Evolutionary conservation across 306 rosid genomes (phyloP).

Genomic region (Sesbania bispinosa): DNA sequence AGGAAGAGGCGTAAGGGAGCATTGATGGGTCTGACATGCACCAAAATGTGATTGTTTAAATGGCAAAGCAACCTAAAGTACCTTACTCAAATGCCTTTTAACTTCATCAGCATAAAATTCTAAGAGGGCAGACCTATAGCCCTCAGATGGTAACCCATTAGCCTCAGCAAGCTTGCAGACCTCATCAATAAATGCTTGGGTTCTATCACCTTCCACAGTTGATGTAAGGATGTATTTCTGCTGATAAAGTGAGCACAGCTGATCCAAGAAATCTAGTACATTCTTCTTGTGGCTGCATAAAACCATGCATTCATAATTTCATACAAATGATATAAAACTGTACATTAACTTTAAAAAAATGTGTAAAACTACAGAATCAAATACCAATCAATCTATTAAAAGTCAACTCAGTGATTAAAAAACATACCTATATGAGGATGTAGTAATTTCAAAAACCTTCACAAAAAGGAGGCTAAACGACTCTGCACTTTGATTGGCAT

Average conservation of each 20-base stretch:
- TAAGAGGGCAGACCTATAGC: slow-evolving; percentile 47
- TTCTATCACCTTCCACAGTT: slow-evolving; percentile 40
- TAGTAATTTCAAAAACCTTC: slow-evolving; percentile 66
- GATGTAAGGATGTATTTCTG: slow-evolving; percentile 49
- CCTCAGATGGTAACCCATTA: slow-evolving; percentile 68
- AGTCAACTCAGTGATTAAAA: background rate
- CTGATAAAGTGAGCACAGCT: slow-evolving; percentile 64
- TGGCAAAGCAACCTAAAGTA: slow-evolving; percentile 31
- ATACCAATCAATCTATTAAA: slow-evolving; percentile 19
- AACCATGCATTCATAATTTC: slow-evolving; percentile 31
- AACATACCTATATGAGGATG: slow-evolving; percentile 75
- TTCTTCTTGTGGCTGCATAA: slow-evolving; percentile 79
- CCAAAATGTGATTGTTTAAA: background rate
- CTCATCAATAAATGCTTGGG: slow-evolving; percentile 55
- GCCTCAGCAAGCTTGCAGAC: slow-evolving; percentile 78
- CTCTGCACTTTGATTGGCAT: slow-evolving; percentile 50
- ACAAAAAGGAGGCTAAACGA: slow-evolving; percentile 52
- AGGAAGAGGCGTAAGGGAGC: background rate
- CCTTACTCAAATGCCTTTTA: slow-evolving; percentile 64
- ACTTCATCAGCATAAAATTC: slow-evolving; percentile 54
- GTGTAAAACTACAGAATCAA: slow-evolving; percentile 21
- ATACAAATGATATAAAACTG: slow-evolving; percentile 15
- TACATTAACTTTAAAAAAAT: background rate
- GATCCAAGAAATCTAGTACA: slow-evolving; percentile 65
- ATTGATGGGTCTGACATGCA: background rate